Evolutionary conservation across 2,329 filamentous ascomycete genomes (phyloP), one percentile per base, ranked within the genome.

Genomic region (Alternaria triticina): DNA sequence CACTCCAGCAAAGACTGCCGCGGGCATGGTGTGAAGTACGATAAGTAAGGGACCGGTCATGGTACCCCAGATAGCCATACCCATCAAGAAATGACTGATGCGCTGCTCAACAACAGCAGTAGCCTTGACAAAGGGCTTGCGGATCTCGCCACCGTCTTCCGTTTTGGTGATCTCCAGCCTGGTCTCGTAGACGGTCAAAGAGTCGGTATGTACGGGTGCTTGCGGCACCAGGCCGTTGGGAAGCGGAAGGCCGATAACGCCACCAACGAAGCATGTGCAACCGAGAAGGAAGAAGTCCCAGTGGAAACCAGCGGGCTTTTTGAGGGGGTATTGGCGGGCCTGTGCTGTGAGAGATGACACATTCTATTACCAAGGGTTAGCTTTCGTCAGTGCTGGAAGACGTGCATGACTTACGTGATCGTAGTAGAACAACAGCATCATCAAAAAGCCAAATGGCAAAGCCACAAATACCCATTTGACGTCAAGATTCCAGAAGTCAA

Each of bases 231-330:
- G 80, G 15, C 85, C 85, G 54, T 87, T 87, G 1, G 85, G 85
- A 45, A 87, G 74, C 0, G 85, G 85, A 8, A 87, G 78, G 1
- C 84, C 85, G 7, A 86, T 79, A 30, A 87, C 80, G 6, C 84
- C 84, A 10, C 80, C 79, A 15, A 86, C 80, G 66, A 86, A 85
- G 46, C 83, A 86, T 7, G 85, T 86, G 69, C 81, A 84, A 5
- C 85, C 85, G 2, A 87, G 81, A 0, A 87, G 79, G 73, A 87
- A 86, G 72, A 87, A 86, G 72, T 87, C 85, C 85, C 85, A 87
- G 70, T 87, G 84, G 66, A 87, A 87, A 2, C 85, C 85, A 5
- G 83, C 84, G 1, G 86, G 85, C 62, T 87, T 87, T 65, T 82
- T 84, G 28, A 87, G 78, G 2, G 85, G 85, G 59, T 83, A 87